These are phyloP conservation scores for Pestalotiopsis sp. DNA, from an alignment of 2,329 filamentous ascomycete genomes.

Conservation along the genomic window DNA sequence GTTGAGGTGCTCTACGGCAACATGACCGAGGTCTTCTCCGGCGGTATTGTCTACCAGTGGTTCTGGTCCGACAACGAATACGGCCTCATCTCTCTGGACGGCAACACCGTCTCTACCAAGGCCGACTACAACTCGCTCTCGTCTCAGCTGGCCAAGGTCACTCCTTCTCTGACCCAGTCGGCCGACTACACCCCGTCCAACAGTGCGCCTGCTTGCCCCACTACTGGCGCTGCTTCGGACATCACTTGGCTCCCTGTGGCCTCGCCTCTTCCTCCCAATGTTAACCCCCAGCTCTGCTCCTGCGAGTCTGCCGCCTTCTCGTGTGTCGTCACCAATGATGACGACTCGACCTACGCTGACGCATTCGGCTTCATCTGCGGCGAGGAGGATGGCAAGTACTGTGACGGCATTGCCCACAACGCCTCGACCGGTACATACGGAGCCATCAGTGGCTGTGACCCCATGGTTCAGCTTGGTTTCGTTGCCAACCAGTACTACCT, in stretches of 20 bases:
- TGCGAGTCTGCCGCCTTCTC: conserved; percentile 79
- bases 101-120: conserved; percentile 63
- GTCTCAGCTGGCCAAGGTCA: conserved; percentile 66
- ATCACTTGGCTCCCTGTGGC: conserved; percentile 67
- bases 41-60: conserved; percentile 99
- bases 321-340: conserved; percentile 64
- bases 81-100: conserved; percentile 68
- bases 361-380: conserved; percentile 79
- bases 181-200: conserved; percentile 73
- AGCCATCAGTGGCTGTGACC: conserved; percentile 74
- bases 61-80: conserved; percentile 90
- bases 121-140: conserved; percentile 75
- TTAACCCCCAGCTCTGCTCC: conserved; percentile 75
- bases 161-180: conserved; percentile 65
- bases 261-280: conserved; percentile 74
- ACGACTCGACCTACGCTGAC: conserved; percentile 58
- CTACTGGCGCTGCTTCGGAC: conserved; percentile 49
- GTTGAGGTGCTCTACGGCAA: conserved; percentile 76
- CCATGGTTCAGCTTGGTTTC: conserved; percentile 70
- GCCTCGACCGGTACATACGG: conserved; percentile 69
- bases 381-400: conserved; percentile 48
- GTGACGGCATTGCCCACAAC: conserved; percentile 69
- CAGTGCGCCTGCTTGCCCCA: conserved; percentile 71
- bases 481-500: conserved; percentile 73
- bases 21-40: conserved; percentile 88